Evolutionary conservation across 345 rosid species (phyloP).

Genomic region (Iberis pinnata): DNA sequence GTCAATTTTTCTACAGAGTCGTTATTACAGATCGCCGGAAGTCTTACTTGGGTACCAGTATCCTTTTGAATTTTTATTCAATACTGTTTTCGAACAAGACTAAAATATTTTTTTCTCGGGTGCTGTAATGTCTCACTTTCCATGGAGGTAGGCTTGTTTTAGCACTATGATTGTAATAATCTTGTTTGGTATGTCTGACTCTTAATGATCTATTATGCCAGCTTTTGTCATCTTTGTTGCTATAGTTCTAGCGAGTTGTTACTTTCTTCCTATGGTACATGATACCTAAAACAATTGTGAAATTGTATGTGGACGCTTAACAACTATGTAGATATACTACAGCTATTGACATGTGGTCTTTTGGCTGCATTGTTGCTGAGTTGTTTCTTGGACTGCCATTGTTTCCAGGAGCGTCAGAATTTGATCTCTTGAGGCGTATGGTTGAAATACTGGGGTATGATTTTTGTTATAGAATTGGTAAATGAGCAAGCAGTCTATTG

Average conservation of each 20-base stretch:
- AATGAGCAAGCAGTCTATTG: neutral
- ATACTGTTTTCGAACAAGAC: neutral
- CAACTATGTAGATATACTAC: slow-evolving; percentile 73
- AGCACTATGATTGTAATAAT: slow-evolving; percentile 3
- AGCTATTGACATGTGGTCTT: slow-evolving; percentile 99
- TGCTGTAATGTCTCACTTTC: slow-evolving; percentile 12
- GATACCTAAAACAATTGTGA: slow-evolving; percentile 4
- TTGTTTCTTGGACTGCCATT: slow-evolving; percentile 93
- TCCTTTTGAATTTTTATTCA: slow-evolving; percentile 40
- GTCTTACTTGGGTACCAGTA: slow-evolving; percentile 98
- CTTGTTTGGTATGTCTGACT: slow-evolving; percentile 17
- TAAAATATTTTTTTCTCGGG: neutral
- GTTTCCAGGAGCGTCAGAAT: slow-evolving; percentile 98
- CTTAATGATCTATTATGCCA: slow-evolving; percentile 4
- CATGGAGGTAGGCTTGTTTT: slow-evolving; percentile 9
- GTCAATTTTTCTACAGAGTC: slow-evolving; percentile 66
- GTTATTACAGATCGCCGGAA: slow-evolving; percentile 98
- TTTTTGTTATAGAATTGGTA: slow-evolving; percentile 18
- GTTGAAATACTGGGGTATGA: slow-evolving; percentile 80
- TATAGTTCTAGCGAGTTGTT: slow-evolving; percentile 11
- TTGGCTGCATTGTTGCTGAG: slow-evolving; percentile 99
- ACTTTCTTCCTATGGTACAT: slow-evolving; percentile 8
- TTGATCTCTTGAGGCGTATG: slow-evolving; percentile 92
- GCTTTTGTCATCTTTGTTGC: neutral
- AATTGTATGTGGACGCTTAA: slow-evolving; percentile 36